Evolutionary conservation across 2,329 filamentous ascomycete genomes (phyloP), one percentile per base, ranked within the genome.

Genomic region (Penicillium olsonii): DNA sequence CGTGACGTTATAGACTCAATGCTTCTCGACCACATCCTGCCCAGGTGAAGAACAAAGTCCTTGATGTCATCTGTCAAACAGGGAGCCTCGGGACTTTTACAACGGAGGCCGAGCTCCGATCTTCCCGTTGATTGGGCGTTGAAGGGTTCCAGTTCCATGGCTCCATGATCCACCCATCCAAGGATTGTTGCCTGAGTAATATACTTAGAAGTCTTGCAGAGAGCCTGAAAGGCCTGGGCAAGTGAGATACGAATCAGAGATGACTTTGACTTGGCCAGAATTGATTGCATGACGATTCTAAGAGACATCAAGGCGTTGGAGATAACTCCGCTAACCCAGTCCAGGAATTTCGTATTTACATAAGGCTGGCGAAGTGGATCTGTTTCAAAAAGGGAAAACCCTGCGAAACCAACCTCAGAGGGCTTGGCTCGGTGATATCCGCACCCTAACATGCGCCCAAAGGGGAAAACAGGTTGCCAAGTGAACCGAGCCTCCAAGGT

Each of bases 361-460:
- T 43, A 48, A 24, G 45, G 39, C 45, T 48, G 39, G 39, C 11
- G 15, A 29, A 43, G 39, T 43, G 45, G 45, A 37, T 12, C 10
- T n/a, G 37, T 42, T 42, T 47, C 22, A 11, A 29, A 43, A 37
- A 1, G 22, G 45, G 24, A 11, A 42, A 48, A 33, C 45, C 22
- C 24, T 47, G 38, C 38, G 42, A 45, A 35, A 34, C 29, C 42
- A 22, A 5, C 15, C 33, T 39, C 37, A 22, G 37, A 29, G n/a
- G n/a, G 20, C n/a, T 40, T 40, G 22, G 42, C 33, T 40, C 45
- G 45, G 45, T 9, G 31, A 48, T 48, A 35, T 38, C 46, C 40
- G 42, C 11, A 37, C 15, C 24, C 12, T 33, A 42, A 14, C 14
- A 31, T 31, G 14, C 22, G 22, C 22, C 22, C 22, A 24, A 24